Evolutionary conservation across 352 stramenopile genomes (phyloP), one percentile per base, ranked within the genome.

Genomic region (Phytopythium litorale): DNA sequence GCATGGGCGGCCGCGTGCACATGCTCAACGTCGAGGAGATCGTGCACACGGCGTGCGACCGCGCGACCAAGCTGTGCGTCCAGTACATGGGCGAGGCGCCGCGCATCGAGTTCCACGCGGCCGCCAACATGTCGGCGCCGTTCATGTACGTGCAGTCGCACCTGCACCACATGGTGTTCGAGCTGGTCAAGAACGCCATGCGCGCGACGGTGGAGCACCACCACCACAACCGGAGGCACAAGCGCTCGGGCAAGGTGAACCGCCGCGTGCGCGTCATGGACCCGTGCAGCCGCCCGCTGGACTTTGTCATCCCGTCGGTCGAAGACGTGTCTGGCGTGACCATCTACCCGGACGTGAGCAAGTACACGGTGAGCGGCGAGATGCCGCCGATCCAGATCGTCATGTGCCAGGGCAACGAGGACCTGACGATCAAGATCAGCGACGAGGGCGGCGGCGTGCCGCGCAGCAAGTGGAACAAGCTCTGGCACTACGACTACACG

Each of bases 401-500:
- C 28, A 98, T 99, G 64, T 98, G 95, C 42, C 97, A 99, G 71
- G 97, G 97, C 25, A 91, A 92, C 46, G 91, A 98, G 63, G 84
- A 94, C 63, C 69, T 98, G 21, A 98, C 98, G 3, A 99, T 99
- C 66, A 99, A 99, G 74, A 89, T 99, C 40, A 96, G 84, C 35
- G 98, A 99, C 73, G 96, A 99, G 76, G 98, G 97, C 25, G 97
- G 98, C 48, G 98, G 97, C 52, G 99, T 99, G 66, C 88, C 89
- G 15, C 84, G 98, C 35, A 98, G 88, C 66, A 91, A 99, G 52
- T 98, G 98, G 85, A 88, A 94, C 42, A 96, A 97, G 60, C 94
- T 99, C 65, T 99, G 97, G 95, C 96, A 93, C 55, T 99, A 99
- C 68, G 85, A 99, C 32, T 99, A 99, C 79, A 99, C 97, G n/a